phyloP scores from a whole-genome alignment of 495 filamentous ascomycete species.

The Bacidia rubella region DNA sequence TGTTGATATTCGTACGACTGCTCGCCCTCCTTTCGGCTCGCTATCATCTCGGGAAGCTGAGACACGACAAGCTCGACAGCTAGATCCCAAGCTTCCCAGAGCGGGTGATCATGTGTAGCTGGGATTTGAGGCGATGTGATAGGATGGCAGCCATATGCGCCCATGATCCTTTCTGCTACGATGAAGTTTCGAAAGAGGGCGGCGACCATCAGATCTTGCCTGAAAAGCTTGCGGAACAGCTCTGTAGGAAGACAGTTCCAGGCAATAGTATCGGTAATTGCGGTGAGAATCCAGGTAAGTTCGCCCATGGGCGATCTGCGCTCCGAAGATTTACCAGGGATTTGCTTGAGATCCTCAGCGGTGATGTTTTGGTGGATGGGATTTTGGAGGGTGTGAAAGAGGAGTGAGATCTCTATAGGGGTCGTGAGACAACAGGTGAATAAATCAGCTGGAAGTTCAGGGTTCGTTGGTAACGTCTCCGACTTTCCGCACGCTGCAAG shows the following conservation, averaged over 20 bases:
- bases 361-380: conserved; percentile 63
- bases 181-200: conserved; percentile 94
- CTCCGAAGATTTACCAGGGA: conserved; percentile 78
- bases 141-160: conserved; percentile 84
- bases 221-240: conserved; percentile 89
- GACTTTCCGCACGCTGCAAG: conserved; percentile 80
- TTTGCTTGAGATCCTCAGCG: conserved; percentile 60
- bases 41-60: conserved; percentile 71
- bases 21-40: conserved; percentile 57
- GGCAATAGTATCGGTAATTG: conserved; percentile 96
- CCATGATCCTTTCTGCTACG: conserved; percentile 88
- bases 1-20: conserved; percentile 76
- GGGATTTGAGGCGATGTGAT: conserved; percentile 80
- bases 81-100: conserved; percentile 97
- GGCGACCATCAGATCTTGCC: conserved; percentile 98
- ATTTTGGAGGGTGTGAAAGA: conserved; percentile 89
- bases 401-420: conserved; percentile 89
- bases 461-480: conserved; percentile 94
- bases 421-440: conserved; percentile 95
- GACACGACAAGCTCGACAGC: conserved; percentile 92
- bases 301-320: conserved; percentile 91
- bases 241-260: conserved; percentile 87
- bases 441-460: conserved; percentile 82
- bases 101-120: conserved; percentile 78
- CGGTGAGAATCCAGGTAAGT: conserved; percentile 98